phyloP scores from a whole-genome alignment of 1,284 basidiomycete genomes.

The Tylopilus orsonianus region DNA sequence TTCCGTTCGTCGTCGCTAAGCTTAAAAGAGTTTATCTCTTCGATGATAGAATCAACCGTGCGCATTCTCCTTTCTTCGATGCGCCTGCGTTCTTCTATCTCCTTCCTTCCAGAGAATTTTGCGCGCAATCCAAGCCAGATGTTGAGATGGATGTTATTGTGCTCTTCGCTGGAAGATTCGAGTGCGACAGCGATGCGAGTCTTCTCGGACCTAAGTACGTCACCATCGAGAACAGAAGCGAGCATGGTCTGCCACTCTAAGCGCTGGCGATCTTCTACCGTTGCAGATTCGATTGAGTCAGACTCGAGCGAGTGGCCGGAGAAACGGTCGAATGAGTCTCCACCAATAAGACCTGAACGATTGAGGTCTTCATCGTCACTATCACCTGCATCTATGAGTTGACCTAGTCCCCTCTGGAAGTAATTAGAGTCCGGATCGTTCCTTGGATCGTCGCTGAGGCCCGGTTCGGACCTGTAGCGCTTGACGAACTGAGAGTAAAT shows the following conservation, averaged over 20 bases:
- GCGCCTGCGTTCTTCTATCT: conserved; percentile 80
- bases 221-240: conserved; percentile 87
- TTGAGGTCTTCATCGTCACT: conserved; percentile 71
- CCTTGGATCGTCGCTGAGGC: conserved; percentile 60
- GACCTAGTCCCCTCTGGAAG: conserved; percentile 69
- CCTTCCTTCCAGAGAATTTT: conserved; percentile 75
- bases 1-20: conserved; percentile 44
- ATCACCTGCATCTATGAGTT: conserved; percentile 69
- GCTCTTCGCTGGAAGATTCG: conserved; percentile 65
- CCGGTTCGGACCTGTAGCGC: conserved; percentile 62
- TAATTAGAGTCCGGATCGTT: conserved; percentile 75
- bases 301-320: conserved; percentile 56
- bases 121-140: conserved; percentile 94
- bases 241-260: conserved; percentile 96
- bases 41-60: conserved; percentile 79
- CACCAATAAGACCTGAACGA: conserved; percentile 40
- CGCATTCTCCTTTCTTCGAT: conserved; percentile 82
- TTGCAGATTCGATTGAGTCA: conserved; percentile 60
- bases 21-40: conserved; percentile 79
- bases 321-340: conserved; percentile 52
- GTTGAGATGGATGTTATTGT: conserved; percentile 63
- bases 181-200: conserved; percentile 80
- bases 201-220: conserved; percentile 92
- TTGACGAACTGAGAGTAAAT: conserved; percentile 77
- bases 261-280: conserved; percentile 74